phyloP scores from a whole-genome alignment of 2,329 filamentous ascomycete genomes.

The Penicillium sp. region DNA sequence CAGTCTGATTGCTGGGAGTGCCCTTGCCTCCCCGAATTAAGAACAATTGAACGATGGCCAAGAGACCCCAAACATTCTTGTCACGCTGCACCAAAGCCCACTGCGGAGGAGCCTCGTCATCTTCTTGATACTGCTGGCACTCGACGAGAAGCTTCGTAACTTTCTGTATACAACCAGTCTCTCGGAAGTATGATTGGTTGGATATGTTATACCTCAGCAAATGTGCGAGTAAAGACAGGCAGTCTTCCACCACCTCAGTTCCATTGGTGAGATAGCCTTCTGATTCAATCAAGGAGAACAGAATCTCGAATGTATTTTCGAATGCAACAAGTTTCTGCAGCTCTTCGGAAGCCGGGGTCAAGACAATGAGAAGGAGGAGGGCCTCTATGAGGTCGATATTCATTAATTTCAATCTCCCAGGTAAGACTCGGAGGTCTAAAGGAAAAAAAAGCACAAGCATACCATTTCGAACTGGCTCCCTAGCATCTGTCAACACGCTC shows the following conservation, averaged over 20 bases:
- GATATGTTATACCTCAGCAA: conserved; percentile 82
- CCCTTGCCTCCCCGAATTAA: conserved; percentile 76
- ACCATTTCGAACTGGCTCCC: conserved; percentile 83
- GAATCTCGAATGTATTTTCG: conserved; percentile 84
- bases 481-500: conserved; percentile 75
- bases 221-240: conserved; percentile 85
- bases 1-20: conserved; percentile 77
- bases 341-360: conserved; percentile 83
- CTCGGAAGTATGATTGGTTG: conserved; percentile 91
- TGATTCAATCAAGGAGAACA: conserved; percentile 76
- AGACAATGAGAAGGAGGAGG: conserved; percentile 79
- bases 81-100: conserved; percentile 79
- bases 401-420: background rate
- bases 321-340: conserved; percentile 95
- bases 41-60: conserved; percentile 85
- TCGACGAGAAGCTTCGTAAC: conserved; percentile 67
- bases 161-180: conserved; percentile 77
- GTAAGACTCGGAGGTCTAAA: background rate
- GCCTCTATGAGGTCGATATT: conserved; percentile 57
- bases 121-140: conserved; percentile 53
- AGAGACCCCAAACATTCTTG: conserved; percentile 86
- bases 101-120: conserved; percentile 60
- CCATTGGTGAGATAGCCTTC: conserved; percentile 84
- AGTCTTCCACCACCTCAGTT: conserved; percentile 87
- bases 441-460: conserved; percentile 21